These are phyloP conservation scores for Epichloe baconii DNA, from an alignment of 2,329 filamentous ascomycete genomes.

Conservation along the genomic window DNA sequence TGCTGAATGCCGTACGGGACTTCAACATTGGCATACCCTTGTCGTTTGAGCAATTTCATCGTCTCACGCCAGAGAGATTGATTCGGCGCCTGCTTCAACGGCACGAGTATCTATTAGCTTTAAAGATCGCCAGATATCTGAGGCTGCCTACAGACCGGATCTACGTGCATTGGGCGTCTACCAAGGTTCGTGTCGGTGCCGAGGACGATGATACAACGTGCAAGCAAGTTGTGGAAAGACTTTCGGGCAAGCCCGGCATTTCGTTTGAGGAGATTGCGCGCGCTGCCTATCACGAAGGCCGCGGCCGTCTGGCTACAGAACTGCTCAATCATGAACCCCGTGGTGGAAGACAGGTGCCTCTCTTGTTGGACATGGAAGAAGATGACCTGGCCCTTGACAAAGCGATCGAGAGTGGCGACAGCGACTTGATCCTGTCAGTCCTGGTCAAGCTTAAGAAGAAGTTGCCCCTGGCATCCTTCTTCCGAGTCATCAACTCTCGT, in stretches of 20 bases:
- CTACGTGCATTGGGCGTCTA: slow-evolving; percentile 92
- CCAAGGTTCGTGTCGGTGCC: slow-evolving; percentile 75
- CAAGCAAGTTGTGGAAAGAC: slow-evolving; percentile 69
- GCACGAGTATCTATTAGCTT: slow-evolving; percentile 79
- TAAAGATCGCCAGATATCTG: slow-evolving; percentile 79
- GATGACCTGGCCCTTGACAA: slow-evolving; percentile 92
- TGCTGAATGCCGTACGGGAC: slow-evolving; percentile 83
- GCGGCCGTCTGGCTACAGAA: slow-evolving; percentile 76
- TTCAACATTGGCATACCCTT: slow-evolving; percentile 84
- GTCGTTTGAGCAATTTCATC: slow-evolving; percentile 87
- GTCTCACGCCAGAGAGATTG: slow-evolving; percentile 79
- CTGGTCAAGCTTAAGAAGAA: slow-evolving; percentile 82
- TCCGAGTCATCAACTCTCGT: slow-evolving; percentile 75
- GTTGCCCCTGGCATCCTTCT: slow-evolving; percentile 79
- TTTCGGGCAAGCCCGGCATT: slow-evolving; percentile 80
- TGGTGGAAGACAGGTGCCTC: slow-evolving; percentile 88
- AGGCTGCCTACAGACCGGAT: slow-evolving; percentile 78
- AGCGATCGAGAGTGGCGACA: slow-evolving; percentile 89
- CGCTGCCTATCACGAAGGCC: slow-evolving; percentile 87
- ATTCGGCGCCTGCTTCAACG: slow-evolving; percentile 76
- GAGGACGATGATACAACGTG: slow-evolving; percentile 85
- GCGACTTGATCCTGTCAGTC: slow-evolving; percentile 83
- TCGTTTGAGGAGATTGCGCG: slow-evolving; percentile 92
- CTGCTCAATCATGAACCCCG: slow-evolving; percentile 87
- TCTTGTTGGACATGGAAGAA: slow-evolving; percentile 89